Evolutionary conservation across 495 filamentous ascomycete genomes (phyloP).

Genomic region (Apodospora peruviana): DNA sequence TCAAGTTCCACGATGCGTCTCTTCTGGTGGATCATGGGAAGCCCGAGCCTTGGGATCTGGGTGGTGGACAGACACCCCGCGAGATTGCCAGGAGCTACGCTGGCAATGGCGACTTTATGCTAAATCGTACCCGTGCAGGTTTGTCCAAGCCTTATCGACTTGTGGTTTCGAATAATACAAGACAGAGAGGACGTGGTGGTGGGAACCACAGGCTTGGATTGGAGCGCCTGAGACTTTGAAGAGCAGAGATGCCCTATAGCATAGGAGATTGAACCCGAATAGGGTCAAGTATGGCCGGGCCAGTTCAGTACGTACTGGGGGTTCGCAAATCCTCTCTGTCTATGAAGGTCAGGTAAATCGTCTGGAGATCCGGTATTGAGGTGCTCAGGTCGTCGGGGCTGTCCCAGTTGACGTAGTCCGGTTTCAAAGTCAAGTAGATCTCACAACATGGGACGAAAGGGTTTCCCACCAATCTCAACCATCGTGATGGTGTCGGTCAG

Average conservation of each 20-base stretch:
- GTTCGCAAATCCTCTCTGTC: no score
- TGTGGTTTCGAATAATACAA: constrained; percentile 5
- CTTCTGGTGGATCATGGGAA: constrained; percentile 3
- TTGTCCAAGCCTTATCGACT: constrained; percentile 15
- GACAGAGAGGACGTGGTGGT: background rate
- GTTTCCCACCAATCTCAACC: background rate
- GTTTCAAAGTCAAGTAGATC: no score
- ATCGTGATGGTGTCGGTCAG: background rate
- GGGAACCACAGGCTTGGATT: background rate
- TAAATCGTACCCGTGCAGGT: constrained; percentile 20
- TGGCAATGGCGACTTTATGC: constrained; percentile 28
- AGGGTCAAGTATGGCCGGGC: no score
- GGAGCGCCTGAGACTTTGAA: no score
- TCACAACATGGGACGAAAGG: no score
- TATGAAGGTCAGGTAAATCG: no score
- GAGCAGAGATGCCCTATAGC: no score
- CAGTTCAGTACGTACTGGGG: no score
- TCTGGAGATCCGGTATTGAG: no score
- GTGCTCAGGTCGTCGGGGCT: no score
- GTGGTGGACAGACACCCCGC: constrained; percentile 8
- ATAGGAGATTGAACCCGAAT: no score
- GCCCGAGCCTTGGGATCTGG: constrained; percentile 11
- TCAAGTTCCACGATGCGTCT: background rate
- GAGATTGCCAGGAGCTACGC: constrained; percentile 25
- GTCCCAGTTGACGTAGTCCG: no score